phyloP scores from a whole-genome alignment of 164 flowering plant species.

The Vitis riparia region DNA sequence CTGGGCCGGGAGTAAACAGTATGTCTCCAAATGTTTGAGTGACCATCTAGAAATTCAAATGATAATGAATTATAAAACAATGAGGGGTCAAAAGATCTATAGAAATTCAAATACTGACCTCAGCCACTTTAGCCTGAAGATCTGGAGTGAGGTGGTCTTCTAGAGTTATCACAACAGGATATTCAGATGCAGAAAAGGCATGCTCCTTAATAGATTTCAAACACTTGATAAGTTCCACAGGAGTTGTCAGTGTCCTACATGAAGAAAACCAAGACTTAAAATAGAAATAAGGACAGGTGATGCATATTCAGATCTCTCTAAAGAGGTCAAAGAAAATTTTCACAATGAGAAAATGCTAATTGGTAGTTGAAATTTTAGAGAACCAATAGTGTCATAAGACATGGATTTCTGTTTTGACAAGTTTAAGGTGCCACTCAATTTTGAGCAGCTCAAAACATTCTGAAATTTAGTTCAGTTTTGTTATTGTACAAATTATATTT shows the following conservation, averaged over 20 bases:
- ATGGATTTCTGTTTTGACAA: not conserved
- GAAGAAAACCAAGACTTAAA: conserved; percentile 1
- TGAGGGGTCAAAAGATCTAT: not conserved
- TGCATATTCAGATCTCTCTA: not conserved
- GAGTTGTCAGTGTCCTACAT: conserved; percentile 61
- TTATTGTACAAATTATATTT: not conserved
- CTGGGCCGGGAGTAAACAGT: conserved; percentile 56
- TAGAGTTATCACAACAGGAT: conserved; percentile 70
- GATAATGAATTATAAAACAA: not conserved
- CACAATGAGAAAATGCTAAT: not conserved
- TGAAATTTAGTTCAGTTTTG: not conserved
- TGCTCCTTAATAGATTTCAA: conserved; percentile 62
- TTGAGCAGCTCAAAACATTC: not conserved
- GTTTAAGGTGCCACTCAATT: not conserved
- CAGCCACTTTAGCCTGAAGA: conserved; percentile 79
- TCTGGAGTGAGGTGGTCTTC: conserved; percentile 76
- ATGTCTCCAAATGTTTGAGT: conserved; percentile 60
- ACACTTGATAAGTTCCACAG: conserved; percentile 61
- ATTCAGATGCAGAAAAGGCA: conserved; percentile 67
- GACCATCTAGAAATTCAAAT: conserved; percentile 48
- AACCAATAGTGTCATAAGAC: not conserved
- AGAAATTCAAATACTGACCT: conserved; percentile 33
- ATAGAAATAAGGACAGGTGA: not conserved
- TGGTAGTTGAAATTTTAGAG: not conserved
- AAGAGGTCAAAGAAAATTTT: not conserved